phyloP scores from a whole-genome alignment of 768 basidiomycete genomes.

The Lentinula sp. region DNA sequence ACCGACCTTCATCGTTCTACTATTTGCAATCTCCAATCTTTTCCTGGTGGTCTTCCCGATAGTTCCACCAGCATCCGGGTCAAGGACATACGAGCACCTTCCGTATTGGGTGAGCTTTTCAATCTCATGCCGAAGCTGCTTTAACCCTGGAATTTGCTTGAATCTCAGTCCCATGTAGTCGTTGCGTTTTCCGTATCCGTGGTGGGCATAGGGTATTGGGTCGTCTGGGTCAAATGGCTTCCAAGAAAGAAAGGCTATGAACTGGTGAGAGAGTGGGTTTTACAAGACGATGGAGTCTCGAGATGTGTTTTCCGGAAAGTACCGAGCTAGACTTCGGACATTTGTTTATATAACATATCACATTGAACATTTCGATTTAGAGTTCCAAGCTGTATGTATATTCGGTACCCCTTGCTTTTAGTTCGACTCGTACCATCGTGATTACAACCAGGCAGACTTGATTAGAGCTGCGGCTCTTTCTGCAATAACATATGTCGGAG shows the following conservation, averaged over 20 bases:
- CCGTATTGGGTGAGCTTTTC: slow-evolving; percentile 59
- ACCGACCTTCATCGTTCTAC: slow-evolving; percentile 36
- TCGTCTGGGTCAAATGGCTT: slow-evolving; percentile 41
- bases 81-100: slow-evolving; percentile 45
- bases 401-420: too few relatives aligned
- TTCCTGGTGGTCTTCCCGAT: slow-evolving; percentile 60
- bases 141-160: not conserved
- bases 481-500: slow-evolving; percentile 20
- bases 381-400: too few relatives aligned
- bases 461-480: slow-evolving; percentile 24
- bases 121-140: not conserved
- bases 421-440: too few relatives aligned
- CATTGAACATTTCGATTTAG: too few relatives aligned
- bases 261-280: slow-evolving; percentile 37
- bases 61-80: slow-evolving; percentile 50
- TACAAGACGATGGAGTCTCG: slow-evolving; percentile 55
- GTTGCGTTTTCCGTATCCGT: slow-evolving; percentile 39
- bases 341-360: too few relatives aligned
- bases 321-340: not conserved
- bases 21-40: slow-evolving; percentile 61
- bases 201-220: slow-evolving; percentile 54
- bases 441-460: slow-evolving; percentile 10
- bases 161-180: slow-evolving; percentile 40
- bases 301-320: slow-evolving; percentile 44
- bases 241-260: slow-evolving; percentile 43